These are phyloP conservation scores for Heteromeles arbutifolia DNA, from an alignment of 306 rosid species.

Conservation along the genomic window DNA sequence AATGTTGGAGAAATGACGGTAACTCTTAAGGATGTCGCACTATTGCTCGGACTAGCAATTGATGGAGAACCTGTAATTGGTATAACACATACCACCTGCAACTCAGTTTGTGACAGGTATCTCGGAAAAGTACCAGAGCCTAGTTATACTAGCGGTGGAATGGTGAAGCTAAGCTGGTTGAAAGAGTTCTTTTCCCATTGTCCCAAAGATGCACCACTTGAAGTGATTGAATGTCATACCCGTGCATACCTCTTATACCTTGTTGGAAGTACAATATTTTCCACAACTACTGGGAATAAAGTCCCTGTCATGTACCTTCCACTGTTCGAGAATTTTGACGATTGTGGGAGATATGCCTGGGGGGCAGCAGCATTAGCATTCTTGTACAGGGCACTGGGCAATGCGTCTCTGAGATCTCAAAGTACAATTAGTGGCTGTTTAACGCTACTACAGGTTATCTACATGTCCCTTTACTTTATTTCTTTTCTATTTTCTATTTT, in stretches of 20 bases:
- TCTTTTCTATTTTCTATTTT: slow-evolving; percentile 1
- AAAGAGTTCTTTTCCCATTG: slow-evolving; percentile 84
- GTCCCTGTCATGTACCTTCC: slow-evolving; percentile 99
- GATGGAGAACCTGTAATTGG: slow-evolving; percentile 98
- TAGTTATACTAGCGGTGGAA: slow-evolving; percentile 94
- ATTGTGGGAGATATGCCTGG: slow-evolving; percentile 88
- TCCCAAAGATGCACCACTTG: slow-evolving; percentile 68
- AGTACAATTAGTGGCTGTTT: slow-evolving; percentile 98
- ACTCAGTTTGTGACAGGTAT: slow-evolving; percentile 74
- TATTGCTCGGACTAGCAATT: slow-evolving; percentile 88
- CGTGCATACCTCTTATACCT: slow-evolving; percentile 99
- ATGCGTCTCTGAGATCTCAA: slow-evolving; percentile 91
- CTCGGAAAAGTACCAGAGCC: slow-evolving; percentile 77
- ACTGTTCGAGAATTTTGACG: slow-evolving; percentile 72
- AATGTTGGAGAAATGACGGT: slow-evolving; percentile 95
- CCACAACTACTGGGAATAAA: slow-evolving; percentile 98
- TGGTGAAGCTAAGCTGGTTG: slow-evolving; percentile 99
- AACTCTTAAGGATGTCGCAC: slow-evolving; percentile 85
- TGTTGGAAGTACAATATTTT: slow-evolving; percentile 94
- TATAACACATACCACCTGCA: slow-evolving; percentile 75
- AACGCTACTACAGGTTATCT: slow-evolving; percentile 81
- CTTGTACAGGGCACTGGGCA: slow-evolving; percentile 95
- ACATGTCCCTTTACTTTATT: background rate
- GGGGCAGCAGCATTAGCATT: slow-evolving; percentile 88
- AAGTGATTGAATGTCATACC: slow-evolving; percentile 75